Evolutionary conservation across 2,329 filamentous ascomycete species (phyloP), one percentile per base, ranked within the genome.

Genomic region (Colletotrichum lindemuthianum): DNA sequence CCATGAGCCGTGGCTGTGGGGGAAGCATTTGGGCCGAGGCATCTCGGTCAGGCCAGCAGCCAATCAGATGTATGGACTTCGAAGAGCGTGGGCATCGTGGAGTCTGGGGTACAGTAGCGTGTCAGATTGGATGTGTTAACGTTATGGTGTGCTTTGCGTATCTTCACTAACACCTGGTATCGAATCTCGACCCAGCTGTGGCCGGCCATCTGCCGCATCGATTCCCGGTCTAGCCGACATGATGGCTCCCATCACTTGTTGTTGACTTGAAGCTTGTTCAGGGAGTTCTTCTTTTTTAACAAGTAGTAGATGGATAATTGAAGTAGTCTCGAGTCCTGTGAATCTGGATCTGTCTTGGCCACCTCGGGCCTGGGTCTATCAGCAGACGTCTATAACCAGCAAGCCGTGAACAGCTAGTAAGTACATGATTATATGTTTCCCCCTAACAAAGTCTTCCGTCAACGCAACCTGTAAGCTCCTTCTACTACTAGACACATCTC

Each of bases 51-150:
- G 41, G 12, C 48, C 44, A 34, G 8, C 43, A 44, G 54, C 63
- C 59, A 66, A 11, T 59, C 13, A 40, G n/a, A 45, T 6, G 9
- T 12, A 15, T 49, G 37, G 8, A 39, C 37, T 15, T 16, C 12
- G 60, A 60, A 56, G 13, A 54, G 41, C 39, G 57, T 51, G 48
- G 59, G 13, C 15, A 4, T 16, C 40, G 47, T 10, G 39, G 48
- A 64, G 48, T 59, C 53, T 59, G 63, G 63, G 63, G 63, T 64
- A 34, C 43, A 64, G 53, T 66, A 64, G 63, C 63, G 63, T 15
- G 6, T 4, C 4, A 12, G 61, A 52, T 57, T 16, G 3, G 1
- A 8, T 13, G 9, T 61, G 61, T 61, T 65, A 65, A 36, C 13
- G 6, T 15, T 8, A 15, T 10, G 2, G 8, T 1, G 6, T 3